phyloP scores from a whole-genome alignment of 2,329 filamentous ascomycete species.

The Emericellopsis cladophorae region DNA sequence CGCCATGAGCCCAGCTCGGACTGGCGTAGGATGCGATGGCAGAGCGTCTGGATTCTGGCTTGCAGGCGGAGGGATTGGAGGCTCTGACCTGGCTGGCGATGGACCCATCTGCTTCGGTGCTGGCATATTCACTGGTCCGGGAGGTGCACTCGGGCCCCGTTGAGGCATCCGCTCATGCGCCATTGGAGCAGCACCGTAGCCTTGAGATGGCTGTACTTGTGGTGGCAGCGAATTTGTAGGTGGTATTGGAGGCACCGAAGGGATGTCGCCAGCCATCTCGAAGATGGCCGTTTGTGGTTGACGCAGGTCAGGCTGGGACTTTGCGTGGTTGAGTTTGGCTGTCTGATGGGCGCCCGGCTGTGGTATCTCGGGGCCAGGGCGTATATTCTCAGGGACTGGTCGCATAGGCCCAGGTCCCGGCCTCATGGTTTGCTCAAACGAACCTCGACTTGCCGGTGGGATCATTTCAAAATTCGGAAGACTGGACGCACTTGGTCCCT shows the following conservation, averaged over 20 bases:
- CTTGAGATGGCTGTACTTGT: slow-evolving; percentile 2
- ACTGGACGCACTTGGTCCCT: slow-evolving; percentile 7
- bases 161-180: slow-evolving; percentile 10
- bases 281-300: slow-evolving; percentile 57
- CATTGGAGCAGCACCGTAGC: slow-evolving; percentile 5
- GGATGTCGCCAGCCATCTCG: slow-evolving; percentile 56
- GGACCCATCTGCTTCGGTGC: slow-evolving; percentile 4
- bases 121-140: slow-evolving; percentile 9
- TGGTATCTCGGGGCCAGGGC: slow-evolving; percentile 22
- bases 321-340: slow-evolving; percentile 44
- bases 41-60: slow-evolving; percentile 28
- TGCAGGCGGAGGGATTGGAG: not conserved
- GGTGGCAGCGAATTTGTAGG: slow-evolving; percentile 4
- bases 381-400: slow-evolving; percentile 31
- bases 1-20: slow-evolving; percentile 49
- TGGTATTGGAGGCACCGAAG: slow-evolving; percentile 38
- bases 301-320: slow-evolving; percentile 55
- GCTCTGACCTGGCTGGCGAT: not conserved
- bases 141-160: slow-evolving; percentile 18
- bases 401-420: slow-evolving; percentile 27
- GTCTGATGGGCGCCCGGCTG: slow-evolving; percentile 36
- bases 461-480: slow-evolving; percentile 31
- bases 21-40: slow-evolving; percentile 48
- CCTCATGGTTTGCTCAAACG: slow-evolving; percentile 36
- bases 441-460: slow-evolving; percentile 20